Percentiles rank a stretch among this genome's conserved stretches.
Conservation (phyloP, 352 stramenopile genomes). For the Phytophthora foliorum region DNA sequence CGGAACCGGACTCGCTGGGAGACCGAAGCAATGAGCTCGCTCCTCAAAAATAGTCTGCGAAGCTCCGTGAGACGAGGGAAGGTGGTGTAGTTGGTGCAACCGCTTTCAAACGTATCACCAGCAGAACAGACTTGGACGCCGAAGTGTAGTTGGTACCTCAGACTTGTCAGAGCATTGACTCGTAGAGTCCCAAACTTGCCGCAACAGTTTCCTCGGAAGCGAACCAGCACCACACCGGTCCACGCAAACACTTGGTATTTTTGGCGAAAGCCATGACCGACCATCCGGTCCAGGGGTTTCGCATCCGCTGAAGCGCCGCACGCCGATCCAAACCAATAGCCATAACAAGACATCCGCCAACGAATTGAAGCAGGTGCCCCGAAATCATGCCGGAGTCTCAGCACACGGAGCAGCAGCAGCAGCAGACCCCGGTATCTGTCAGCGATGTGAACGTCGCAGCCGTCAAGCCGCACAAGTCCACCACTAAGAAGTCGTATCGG, state of each 20-base stretch:
- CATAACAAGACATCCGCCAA: constrained; percentile 12
- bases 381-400: constrained; percentile 30
- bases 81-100: constrained; percentile 5
- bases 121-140: neutral
- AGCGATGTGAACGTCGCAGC: constrained; percentile 56
- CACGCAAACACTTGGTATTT: constrained; percentile 12
- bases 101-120: constrained; percentile 11
- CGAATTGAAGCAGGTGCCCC: constrained; percentile 1
- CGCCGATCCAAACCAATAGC: constrained; percentile 4
- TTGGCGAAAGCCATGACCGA: constrained; percentile 22
- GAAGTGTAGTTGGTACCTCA: neutral
- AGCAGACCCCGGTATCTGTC: constrained; percentile 18
- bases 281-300: constrained; percentile 24
- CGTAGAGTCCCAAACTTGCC: neutral
- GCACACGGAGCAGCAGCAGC: constrained; percentile 17
- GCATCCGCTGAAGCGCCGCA: constrained; percentile 22
- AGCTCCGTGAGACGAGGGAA: constrained; percentile 7
- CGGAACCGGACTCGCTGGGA: neutral
- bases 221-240: neutral
- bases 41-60: constrained; percentile 22
- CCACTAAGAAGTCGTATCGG: constrained; percentile 43
- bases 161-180: neutral
- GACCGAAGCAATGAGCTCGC: neutral
- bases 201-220: constrained; percentile 9
- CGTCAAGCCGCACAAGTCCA: constrained; percentile 68